phyloP scores from a whole-genome alignment of 805 yeast species.

The Groenewaldozyma tartarivorans region DNA sequence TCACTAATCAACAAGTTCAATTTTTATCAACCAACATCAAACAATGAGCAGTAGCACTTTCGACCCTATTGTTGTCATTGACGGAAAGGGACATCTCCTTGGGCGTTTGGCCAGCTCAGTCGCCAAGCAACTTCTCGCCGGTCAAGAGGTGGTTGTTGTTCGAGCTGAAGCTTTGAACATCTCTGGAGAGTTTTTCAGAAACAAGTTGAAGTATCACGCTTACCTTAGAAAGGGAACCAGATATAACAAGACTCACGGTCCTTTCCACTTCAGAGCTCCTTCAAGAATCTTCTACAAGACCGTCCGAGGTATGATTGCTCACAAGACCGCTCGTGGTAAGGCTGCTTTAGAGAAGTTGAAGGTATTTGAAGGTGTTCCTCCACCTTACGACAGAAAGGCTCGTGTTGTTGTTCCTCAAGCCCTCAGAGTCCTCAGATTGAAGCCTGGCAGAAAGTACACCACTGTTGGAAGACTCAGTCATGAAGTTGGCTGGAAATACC shows the following conservation, averaged over 20 bases:
- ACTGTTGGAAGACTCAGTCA: slow-evolving; percentile 93
- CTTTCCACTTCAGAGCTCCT: slow-evolving; percentile 99
- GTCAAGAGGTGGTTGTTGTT: slow-evolving; percentile 95
- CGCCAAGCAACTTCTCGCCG: slow-evolving; percentile 97
- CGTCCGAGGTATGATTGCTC: slow-evolving; percentile 97
- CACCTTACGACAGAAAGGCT: slow-evolving; percentile 99
- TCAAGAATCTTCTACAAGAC: slow-evolving; percentile 99
- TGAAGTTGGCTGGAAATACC: slow-evolving; percentile 99
- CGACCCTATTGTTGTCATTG: slow-evolving; percentile 83
- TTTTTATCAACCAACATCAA: too few species aligned
- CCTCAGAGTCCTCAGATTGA: slow-evolving; percentile 95
- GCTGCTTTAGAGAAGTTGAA: slow-evolving; percentile 99
- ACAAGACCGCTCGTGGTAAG: slow-evolving; percentile 99
- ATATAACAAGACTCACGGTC: slow-evolving; percentile 98
- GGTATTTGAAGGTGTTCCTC: slow-evolving; percentile 99
- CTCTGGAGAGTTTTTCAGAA: slow-evolving; percentile 99
- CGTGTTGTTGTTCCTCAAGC: slow-evolving; percentile 99
- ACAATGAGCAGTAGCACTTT: slow-evolving; percentile 67
- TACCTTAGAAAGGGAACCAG: slow-evolving; percentile 99
- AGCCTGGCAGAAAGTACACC: slow-evolving; percentile 99
- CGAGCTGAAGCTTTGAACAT: slow-evolving; percentile 96
- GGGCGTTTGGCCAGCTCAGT: slow-evolving; percentile 99
- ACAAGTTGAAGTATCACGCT: slow-evolving; percentile 99
- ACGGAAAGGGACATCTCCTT: slow-evolving; percentile 94
- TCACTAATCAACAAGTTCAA: too few species aligned